Base-by-base conservation (phyloP, 1,284 basidiomycete genomes). In the Cutaneotrichosporon sp. region DNA sequence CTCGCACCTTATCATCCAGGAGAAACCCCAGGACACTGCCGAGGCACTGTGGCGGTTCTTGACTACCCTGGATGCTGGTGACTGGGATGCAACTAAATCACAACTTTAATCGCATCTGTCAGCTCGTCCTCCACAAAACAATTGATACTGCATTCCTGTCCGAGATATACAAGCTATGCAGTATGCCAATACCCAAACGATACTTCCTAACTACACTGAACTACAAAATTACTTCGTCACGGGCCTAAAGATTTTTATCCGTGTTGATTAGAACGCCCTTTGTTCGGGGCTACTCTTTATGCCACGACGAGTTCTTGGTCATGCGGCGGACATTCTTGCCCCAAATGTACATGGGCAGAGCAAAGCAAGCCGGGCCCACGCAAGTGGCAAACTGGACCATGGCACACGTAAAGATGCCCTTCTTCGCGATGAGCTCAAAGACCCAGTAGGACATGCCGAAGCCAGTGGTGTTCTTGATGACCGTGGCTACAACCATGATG, bases 1-100 rank as follows among this genome's bases (percentile, higher is more conserved):
- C 3, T 57, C 64, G 21, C 71, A 73, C 56, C 52, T 70, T 46
- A 12, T 56, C 9, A 55, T 67, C 5, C 71, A 73, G 40, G 71
- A 73, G 52, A 63, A 64, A 38, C 71, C 71, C 0, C 61, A 61
- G 14, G 61, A 61, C 36, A 38, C 66, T 8, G 69, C 65, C 4
- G 61, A 67, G 15, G 64, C 64, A 14, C 30, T 73, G 8, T 53
- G 52, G 44, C 44, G 68, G 10, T 68, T 69, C 44, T n/a, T 70
- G 2, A 53, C 60, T 2, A 59, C 59, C 21, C 37, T 66, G 4
- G 18, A 46, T 1, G 51, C 51, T 1, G 56, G 53, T 1, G 38
- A 37, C 12, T 58, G 56, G 46, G 55, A 53, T 14, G 21, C 26
- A 7, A 30, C 10, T 5, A 30, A 10, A 10, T 5, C 26, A 10